phyloP scores from a whole-genome alignment of 805 yeast genomes.

The Barnettozyma pratensis region DNA sequence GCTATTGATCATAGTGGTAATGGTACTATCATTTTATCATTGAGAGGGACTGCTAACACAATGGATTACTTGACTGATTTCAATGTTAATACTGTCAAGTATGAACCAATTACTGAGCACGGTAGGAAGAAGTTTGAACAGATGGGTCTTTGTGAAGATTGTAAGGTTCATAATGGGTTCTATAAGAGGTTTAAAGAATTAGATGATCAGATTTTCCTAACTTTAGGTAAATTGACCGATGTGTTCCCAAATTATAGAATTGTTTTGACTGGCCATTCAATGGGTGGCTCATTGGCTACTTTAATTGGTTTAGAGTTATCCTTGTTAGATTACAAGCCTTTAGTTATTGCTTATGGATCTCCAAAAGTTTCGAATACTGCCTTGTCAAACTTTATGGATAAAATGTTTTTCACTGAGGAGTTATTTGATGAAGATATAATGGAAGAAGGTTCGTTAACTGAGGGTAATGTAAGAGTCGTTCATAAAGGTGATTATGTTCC shows the following conservation, averaged over 20 bases:
- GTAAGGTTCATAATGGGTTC: slow-evolving; percentile 64
- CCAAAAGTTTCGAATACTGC: slow-evolving; percentile 59
- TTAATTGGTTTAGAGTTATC: slow-evolving; percentile 59
- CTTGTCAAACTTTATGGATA: slow-evolving; percentile 50
- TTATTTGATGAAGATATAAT: slow-evolving; percentile 27
- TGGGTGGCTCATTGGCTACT: slow-evolving; percentile 68
- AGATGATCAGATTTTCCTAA: slow-evolving; percentile 24
- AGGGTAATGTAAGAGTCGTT: slow-evolving; percentile 48
- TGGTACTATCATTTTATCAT: slow-evolving; percentile 44
- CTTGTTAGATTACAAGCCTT: slow-evolving; percentile 48
- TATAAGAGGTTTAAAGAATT: slow-evolving; percentile 40
- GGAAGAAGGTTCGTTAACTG: slow-evolving; percentile 6
- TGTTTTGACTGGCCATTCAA: slow-evolving; percentile 65
- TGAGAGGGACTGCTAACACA: slow-evolving; percentile 58
- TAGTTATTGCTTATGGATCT: slow-evolving; percentile 58
- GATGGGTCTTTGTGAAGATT: slow-evolving; percentile 36
- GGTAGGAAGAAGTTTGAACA: slow-evolving; percentile 7
- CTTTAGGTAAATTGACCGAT: slow-evolving; percentile 30
- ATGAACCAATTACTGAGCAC: slow-evolving; percentile 16
- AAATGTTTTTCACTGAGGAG: slow-evolving; percentile 35
- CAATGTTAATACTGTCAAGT: slow-evolving; percentile 28
- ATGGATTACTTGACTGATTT: slow-evolving; percentile 61
- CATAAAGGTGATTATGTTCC: slow-evolving; percentile 59
- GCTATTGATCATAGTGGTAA: slow-evolving; percentile 41
- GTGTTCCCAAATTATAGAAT: slow-evolving; percentile 45